Percentiles rank a stretch among this genome's conserved stretches.
Conservation (phyloP, 306 rosid genomes). For the Cicer cuneatum region DNA sequence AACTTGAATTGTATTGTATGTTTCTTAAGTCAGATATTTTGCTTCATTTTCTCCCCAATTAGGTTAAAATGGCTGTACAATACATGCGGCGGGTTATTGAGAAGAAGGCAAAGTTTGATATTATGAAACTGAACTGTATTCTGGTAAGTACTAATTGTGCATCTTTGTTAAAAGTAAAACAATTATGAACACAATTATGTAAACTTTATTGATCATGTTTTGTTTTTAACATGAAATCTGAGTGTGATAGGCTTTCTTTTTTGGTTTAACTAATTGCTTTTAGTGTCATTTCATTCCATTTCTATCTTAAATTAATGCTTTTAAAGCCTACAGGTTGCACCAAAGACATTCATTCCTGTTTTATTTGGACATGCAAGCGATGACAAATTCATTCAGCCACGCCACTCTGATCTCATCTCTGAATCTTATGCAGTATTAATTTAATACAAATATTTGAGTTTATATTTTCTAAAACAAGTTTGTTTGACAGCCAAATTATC, state of each 20-base stretch:
- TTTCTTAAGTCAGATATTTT: constrained; percentile 31
- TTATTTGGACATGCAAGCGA: constrained; percentile 92
- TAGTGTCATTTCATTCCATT: constrained; percentile 22
- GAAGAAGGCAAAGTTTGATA: constrained; percentile 94
- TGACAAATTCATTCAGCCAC: constrained; percentile 89
- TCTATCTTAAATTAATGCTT: constrained; percentile 41
- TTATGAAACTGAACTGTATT: constrained; percentile 89
- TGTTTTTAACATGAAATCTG: constrained; percentile 31
- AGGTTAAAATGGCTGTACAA: constrained; percentile 98
- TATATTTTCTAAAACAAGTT: constrained; percentile 31
- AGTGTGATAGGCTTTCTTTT: constrained; percentile 3
- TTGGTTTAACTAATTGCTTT: constrained; percentile 27
- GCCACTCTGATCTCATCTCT: constrained; percentile 78
- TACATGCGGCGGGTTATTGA: constrained; percentile 93
- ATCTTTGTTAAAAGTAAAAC: constrained; percentile 5
- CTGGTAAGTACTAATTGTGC: constrained; percentile 65
- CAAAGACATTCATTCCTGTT: constrained; percentile 91
- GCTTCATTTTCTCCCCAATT: constrained; percentile 41
- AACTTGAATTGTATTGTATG: constrained; percentile 17
- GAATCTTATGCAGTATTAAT: constrained; percentile 72
- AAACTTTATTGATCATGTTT: constrained; percentile 33
- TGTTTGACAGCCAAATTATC: constrained; percentile 27
- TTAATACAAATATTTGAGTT: constrained; percentile 41
- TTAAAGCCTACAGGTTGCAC: constrained; percentile 69
- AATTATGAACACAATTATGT: constrained; percentile 19